Percentiles rank a stretch among this genome's conserved stretches.
Conservation (phyloP, 148 eudicot genomes). For the Mesembryanthemum crystallinum region DNA sequence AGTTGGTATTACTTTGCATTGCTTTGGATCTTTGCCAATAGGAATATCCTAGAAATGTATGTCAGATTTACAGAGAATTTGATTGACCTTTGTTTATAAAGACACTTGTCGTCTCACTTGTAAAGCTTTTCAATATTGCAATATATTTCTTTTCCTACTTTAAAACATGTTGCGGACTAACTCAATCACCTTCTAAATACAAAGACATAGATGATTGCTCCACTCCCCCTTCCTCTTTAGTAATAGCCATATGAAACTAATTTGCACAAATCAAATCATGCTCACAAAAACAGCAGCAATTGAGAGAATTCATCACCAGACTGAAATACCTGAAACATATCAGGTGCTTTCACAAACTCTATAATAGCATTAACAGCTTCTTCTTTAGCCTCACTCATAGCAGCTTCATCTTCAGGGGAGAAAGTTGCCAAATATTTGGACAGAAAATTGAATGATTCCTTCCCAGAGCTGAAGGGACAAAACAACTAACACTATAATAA, state of each 20-base stretch:
- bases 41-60: too few relatives aligned
- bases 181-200: neutral
- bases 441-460: slow-evolving; percentile 69
- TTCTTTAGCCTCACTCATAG: slow-evolving; percentile 71
- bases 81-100: too few relatives aligned
- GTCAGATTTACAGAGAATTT: too few relatives aligned
- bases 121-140: too few relatives aligned
- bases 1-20: too few relatives aligned
- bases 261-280: neutral
- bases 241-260: neutral
- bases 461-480: slow-evolving; percentile 58
- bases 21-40: too few relatives aligned
- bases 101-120: too few relatives aligned
- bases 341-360: slow-evolving; percentile 86
- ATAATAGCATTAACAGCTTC: slow-evolving; percentile 66
- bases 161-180: too few relatives aligned
- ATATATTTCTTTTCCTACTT: too few relatives aligned
- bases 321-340: slow-evolving; percentile 83
- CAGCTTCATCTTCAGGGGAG: slow-evolving; percentile 57
- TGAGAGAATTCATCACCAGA: neutral
- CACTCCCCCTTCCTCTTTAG: neutral
- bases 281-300: neutral
- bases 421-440: slow-evolving; percentile 81
- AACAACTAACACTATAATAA: slow-evolving; percentile 2
- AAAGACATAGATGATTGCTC: neutral